A percentile compares a stretch with the other conserved stretches of the same genome.
Evolutionary conservation across 2,329 filamentous ascomycete genomes (phyloP).

Genomic region (Fusarium irregulare): DNA sequence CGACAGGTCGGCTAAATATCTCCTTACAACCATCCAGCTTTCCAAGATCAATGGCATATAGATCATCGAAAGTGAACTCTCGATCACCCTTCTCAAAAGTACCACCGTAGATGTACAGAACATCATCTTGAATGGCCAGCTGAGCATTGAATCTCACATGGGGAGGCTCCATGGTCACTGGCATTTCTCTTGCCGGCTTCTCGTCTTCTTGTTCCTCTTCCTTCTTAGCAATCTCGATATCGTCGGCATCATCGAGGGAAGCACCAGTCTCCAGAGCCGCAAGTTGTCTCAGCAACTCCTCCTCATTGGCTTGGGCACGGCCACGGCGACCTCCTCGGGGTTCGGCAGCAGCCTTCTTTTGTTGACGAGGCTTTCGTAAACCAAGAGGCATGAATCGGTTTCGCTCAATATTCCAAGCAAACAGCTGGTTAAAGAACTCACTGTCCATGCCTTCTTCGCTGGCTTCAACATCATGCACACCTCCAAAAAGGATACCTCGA

Average conservation of each 20-base stretch:
- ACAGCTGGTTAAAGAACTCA: slow-evolving; percentile 94
- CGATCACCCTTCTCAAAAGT: slow-evolving; percentile 95
- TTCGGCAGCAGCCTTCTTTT: slow-evolving; percentile 65
- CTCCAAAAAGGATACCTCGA: slow-evolving; percentile 91
- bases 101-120: slow-evolving; percentile 92
- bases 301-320: slow-evolving; percentile 89
- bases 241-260: slow-evolving; percentile 65
- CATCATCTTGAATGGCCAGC: slow-evolving; percentile 89
- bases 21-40: slow-evolving; percentile 95
- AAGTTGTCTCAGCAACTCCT: slow-evolving; percentile 87
- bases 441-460: slow-evolving; percentile 96
- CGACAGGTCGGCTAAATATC: slow-evolving; percentile 83
- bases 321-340: slow-evolving; percentile 71
- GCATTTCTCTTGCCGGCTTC: slow-evolving; percentile 69
- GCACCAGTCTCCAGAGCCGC: slow-evolving; percentile 84
- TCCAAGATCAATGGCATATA: slow-evolving; percentile 92
- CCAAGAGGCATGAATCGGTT: slow-evolving; percentile 92
- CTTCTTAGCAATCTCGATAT: slow-evolving; percentile 63
- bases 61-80: slow-evolving; percentile 95
- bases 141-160: slow-evolving; percentile 93
- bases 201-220: slow-evolving; percentile 67
- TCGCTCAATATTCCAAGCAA: slow-evolving; percentile 93
- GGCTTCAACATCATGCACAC: slow-evolving; percentile 91
- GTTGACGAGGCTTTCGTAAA: slow-evolving; percentile 78
- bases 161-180: slow-evolving; percentile 82